Evolutionary conservation across 192 early-diverging fungal species (phyloP).

Genomic region (Coemansia sp.): DNA sequence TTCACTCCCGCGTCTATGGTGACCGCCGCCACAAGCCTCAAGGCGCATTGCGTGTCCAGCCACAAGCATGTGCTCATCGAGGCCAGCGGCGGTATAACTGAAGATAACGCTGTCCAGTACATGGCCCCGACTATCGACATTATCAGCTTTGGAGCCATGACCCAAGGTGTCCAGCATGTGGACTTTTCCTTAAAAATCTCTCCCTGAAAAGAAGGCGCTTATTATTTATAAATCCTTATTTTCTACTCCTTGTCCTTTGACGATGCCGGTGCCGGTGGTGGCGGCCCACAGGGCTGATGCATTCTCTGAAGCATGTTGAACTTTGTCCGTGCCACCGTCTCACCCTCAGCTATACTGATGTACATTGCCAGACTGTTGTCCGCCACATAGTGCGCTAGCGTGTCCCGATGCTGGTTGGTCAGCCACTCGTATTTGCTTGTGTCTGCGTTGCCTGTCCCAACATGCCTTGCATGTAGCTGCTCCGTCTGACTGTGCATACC

Average conservation of each 20-base stretch:
- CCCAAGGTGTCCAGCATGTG: slow-evolving; percentile 92
- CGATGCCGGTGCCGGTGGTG: slow-evolving; percentile 10
- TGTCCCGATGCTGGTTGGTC: slow-evolving; percentile 54
- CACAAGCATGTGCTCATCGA: slow-evolving; percentile 77
- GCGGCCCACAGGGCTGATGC: slow-evolving; percentile 33
- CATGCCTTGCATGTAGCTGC: slow-evolving; percentile 44
- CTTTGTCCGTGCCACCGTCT: slow-evolving; percentile 26
- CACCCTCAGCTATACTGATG: slow-evolving; percentile 46
- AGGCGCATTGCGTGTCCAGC: slow-evolving; percentile 65
- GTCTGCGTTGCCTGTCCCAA: slow-evolving; percentile 51
- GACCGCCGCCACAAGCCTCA: slow-evolving; percentile 68
- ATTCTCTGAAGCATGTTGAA: slow-evolving; percentile 45
- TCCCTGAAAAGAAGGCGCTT: no score
- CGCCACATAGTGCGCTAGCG: slow-evolving; percentile 43
- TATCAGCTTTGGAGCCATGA: slow-evolving; percentile 88
- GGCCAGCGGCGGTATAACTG: slow-evolving; percentile 94
- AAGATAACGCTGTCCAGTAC: slow-evolving; percentile 76
- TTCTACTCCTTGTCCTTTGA: not conserved
- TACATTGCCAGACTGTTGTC: slow-evolving; percentile 45
- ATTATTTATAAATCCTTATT: no score
- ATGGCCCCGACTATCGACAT: slow-evolving; percentile 87
- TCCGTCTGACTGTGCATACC: slow-evolving; percentile 57
- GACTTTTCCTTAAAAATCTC: slow-evolving; percentile 96
- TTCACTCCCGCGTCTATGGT: slow-evolving; percentile 72
- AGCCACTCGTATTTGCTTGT: slow-evolving; percentile 50